These are phyloP conservation scores for Fomitopsis serialis DNA, from an alignment of 768 basidiomycete genomes.

Conservation along the genomic window DNA sequence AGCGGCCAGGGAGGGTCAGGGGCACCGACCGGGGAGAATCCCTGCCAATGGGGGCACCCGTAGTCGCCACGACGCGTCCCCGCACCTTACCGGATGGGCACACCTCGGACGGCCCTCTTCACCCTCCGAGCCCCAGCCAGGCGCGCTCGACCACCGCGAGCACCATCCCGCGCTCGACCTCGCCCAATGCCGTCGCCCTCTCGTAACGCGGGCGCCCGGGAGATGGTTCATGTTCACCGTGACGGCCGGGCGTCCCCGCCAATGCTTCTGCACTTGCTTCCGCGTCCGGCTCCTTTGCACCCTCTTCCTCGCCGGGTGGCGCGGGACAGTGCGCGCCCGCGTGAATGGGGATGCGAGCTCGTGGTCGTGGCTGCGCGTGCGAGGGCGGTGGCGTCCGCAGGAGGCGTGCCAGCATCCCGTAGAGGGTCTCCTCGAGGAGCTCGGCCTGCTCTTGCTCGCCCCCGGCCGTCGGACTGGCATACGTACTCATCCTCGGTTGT, in stretches of 20 bases:
- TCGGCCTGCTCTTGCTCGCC: conserved; percentile 2
- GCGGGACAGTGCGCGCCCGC: not conserved
- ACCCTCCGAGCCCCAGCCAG: conserved; percentile 19
- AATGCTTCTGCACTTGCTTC: too few species aligned
- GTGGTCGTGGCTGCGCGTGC: too few species aligned
- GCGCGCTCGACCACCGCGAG: conserved; percentile 22
- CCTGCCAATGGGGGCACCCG: not conserved
- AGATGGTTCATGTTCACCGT: conserved; percentile 3
- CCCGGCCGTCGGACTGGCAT: not conserved
- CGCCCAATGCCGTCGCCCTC: conserved; percentile 14
- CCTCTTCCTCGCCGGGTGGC: not conserved
- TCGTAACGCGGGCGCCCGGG: conserved; percentile 4
- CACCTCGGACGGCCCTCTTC: not conserved
- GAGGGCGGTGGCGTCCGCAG: not conserved
- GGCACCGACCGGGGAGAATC: too few species aligned
- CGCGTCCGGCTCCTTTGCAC: not conserved
- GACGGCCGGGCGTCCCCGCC: too few species aligned
- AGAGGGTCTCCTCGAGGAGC: conserved; percentile 2
- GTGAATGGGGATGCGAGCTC: too few species aligned
- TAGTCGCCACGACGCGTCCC: not conserved
- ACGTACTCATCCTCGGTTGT: not conserved
- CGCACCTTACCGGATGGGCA: not conserved
- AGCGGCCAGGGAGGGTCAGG: not conserved
- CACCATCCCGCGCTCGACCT: conserved; percentile 22
- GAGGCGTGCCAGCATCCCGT: not conserved